Percentiles rank a stretch among this genome's conserved stretches.
Evolutionary conservation across 805 yeast genomes (phyloP).

Genomic region (Saccharomycopsis schoenii): DNA sequence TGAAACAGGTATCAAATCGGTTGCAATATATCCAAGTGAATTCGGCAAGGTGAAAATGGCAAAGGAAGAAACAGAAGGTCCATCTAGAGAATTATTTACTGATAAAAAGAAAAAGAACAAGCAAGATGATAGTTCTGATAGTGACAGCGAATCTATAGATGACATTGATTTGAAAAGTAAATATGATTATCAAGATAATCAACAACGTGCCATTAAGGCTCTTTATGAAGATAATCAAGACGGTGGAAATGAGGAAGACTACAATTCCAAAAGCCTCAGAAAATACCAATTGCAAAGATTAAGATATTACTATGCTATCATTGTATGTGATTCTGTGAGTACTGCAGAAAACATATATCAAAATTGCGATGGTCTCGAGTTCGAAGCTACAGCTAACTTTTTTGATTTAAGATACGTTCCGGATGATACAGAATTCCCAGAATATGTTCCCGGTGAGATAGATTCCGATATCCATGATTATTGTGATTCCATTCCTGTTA

Average conservation of each 20-base stretch:
- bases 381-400: slow-evolving; percentile 88
- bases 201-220: slow-evolving; percentile 56
- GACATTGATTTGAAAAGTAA: slow-evolving; percentile 19
- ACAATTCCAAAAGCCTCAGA: slow-evolving; percentile 74
- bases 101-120: slow-evolving; percentile 31
- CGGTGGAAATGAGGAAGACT: slow-evolving; percentile 56
- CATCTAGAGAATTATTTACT: slow-evolving; percentile 74
- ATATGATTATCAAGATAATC: slow-evolving; percentile 22
- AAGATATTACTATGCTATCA: slow-evolving; percentile 88
- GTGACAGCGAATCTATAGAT: slow-evolving; percentile 35
- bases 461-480: slow-evolving; percentile 57
- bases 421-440: slow-evolving; percentile 78
- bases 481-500: slow-evolving; percentile 62
- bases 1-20: slow-evolving; percentile 57
- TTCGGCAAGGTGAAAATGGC: slow-evolving; percentile 90
- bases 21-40: slow-evolving; percentile 76
- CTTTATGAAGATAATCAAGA: slow-evolving; percentile 54
- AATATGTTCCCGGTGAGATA: not conserved
- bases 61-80: slow-evolving; percentile 84
- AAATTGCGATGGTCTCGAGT: slow-evolving; percentile 91
- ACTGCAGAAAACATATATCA: slow-evolving; percentile 73
- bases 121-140: slow-evolving; percentile 32
- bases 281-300: slow-evolving; percentile 87
- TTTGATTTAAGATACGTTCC: slow-evolving; percentile 92
- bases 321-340: slow-evolving; percentile 61